Base-by-base conservation (phyloP, 2,329 filamentous ascomycete genomes). In the Aspergillus ustus region DNA sequence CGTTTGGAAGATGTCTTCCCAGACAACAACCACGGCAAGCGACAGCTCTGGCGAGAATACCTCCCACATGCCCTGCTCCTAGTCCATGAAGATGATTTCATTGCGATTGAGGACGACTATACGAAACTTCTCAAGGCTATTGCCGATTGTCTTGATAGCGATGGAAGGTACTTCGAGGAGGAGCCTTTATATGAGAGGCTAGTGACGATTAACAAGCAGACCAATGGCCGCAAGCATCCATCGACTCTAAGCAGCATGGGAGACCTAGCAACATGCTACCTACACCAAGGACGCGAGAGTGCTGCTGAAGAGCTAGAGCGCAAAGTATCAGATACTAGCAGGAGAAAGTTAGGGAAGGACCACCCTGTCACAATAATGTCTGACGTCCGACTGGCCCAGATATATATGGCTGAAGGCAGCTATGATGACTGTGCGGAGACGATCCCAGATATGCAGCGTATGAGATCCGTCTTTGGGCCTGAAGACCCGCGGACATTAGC, bases 21-120 rank as follows among this genome's bases (percentile, higher is more conserved):
- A 3, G 2, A 40, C 13, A 5, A 22, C 11, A 19, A 72, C 1
- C 20, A 63, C 7, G 20, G n/a, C 0, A 61, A 70, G 46, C 64
- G 63, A 57, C 13, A 8, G 22, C 40, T 64, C 19, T 71, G 67
- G 67, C 55, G 65, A 43, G 1, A 40, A 40, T 40, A 40, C 34
- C 11, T 40, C 1, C 34, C 34, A 9, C 34, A 40, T 17, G 8
- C 34, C 15, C 15, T 40, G 5, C 15, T 6, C 11, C 34, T 40
- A 1, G 13, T 40, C 3, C 34, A 40, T 0, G 13, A 40, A 5
- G 34, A 40, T 3, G 13, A 3, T 40, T 40, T 40, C 3, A 13
- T 15, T 15, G 4, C 11, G 8, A 11, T 15, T 5, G 34, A 34
- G 5, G 31, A 34, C 31, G 2, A 13, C 3, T 13, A 34, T 13